Percentiles rank a stretch among this genome's conserved stretches.
These are phyloP conservation scores for Physaria fendleri DNA, from an alignment of 345 rosid species.

Conservation along the genomic window DNA sequence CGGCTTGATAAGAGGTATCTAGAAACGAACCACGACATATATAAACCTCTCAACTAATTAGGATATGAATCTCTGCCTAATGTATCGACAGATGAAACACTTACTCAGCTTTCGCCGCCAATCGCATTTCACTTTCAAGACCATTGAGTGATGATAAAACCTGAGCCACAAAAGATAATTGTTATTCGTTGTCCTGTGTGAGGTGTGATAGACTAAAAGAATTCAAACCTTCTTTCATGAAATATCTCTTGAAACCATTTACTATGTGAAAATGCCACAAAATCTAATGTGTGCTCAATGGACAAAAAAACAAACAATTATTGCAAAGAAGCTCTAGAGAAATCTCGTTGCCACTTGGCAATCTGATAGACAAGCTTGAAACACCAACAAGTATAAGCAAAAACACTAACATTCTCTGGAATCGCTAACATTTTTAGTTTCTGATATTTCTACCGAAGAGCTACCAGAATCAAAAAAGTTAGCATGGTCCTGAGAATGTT, in stretches of 20 bases:
- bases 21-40: constrained; percentile 24
- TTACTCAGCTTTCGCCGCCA: constrained; percentile 69
- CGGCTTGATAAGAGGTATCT: constrained; percentile 62
- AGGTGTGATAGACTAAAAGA: not conserved
- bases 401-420: not conserved
- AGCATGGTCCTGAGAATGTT: no score
- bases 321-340: not conserved
- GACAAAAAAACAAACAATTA: not conserved
- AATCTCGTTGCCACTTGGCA: not conserved
- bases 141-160: constrained; percentile 67
- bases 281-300: not conserved
- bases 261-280: constrained; percentile 11
- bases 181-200: constrained; percentile 8
- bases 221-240: not conserved
- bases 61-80: constrained; percentile 7
- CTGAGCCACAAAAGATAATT: constrained; percentile 35
- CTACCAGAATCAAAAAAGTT: no score
- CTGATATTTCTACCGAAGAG: not conserved
- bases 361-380: not conserved
- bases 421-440: not conserved
- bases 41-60: constrained; percentile 6
- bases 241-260: not conserved
- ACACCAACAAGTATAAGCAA: not conserved
- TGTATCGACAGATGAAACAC: constrained; percentile 29
- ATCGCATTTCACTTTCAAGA: constrained; percentile 51